Conservation (phyloP, 805 yeast genomes). For the Brettanomyces naardenensis region DNA sequence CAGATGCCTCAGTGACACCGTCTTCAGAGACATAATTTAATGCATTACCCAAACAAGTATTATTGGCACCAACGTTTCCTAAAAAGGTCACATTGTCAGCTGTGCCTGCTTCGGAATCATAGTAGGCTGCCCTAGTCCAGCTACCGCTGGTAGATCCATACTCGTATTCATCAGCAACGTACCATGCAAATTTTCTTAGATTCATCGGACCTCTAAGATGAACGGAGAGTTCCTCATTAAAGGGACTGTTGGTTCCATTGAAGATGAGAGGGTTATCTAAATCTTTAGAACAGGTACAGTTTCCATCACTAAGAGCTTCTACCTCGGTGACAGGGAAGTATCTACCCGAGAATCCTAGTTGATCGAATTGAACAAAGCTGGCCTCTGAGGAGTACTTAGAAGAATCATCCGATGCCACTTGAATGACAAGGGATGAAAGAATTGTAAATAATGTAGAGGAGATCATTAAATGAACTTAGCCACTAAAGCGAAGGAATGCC, state of each 20-base stretch:
- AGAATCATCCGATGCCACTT: no score
- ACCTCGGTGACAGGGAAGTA: slow-evolving; percentile 40
- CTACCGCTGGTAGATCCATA: slow-evolving; percentile 31
- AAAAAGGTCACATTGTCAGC: slow-evolving; percentile 62
- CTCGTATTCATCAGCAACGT: slow-evolving; percentile 36
- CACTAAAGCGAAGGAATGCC: no score
- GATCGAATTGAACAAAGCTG: slow-evolving; percentile 39
- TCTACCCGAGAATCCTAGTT: slow-evolving; percentile 48
- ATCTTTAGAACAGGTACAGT: slow-evolving; percentile 40
- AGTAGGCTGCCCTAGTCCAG: slow-evolving; percentile 58
- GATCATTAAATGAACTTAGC: no score
- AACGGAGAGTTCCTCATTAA: slow-evolving; percentile 62
- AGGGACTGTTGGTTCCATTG: slow-evolving; percentile 57
- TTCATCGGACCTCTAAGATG: slow-evolving; percentile 74
- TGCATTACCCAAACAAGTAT: slow-evolving; percentile 63
- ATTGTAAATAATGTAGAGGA: no score
- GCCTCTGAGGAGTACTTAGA: slow-evolving; percentile 18
- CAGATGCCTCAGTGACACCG: slow-evolving; percentile 41
- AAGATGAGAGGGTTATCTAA: slow-evolving; percentile 28
- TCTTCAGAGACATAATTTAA: slow-evolving; percentile 52
- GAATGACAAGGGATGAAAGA: no score
- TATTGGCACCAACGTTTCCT: slow-evolving; percentile 51
- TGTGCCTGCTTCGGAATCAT: slow-evolving; percentile 38
- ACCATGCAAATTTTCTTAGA: slow-evolving; percentile 53
- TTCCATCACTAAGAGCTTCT: slow-evolving; percentile 31